These are phyloP conservation scores for Meyerozyma smithsonii DNA, from an alignment of 1,139 yeast genomes.

Conservation along the genomic window DNA sequence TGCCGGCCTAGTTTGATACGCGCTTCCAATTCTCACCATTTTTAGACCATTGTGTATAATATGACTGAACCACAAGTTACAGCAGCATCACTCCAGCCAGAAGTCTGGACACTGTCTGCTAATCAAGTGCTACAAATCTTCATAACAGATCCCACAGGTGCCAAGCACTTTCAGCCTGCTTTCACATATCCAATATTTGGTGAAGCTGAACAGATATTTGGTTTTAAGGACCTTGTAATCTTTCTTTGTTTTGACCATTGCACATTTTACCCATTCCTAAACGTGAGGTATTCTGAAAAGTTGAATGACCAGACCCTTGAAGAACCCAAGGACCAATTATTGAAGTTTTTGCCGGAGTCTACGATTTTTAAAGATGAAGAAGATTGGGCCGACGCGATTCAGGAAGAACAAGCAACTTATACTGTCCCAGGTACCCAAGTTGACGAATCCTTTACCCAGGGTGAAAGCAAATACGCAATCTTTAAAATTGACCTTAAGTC, in stretches of 20 bases:
- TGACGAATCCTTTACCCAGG: slow-evolving; percentile 30
- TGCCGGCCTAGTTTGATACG: not conserved
- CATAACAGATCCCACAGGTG: slow-evolving; percentile 50
- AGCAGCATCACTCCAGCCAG: slow-evolving; percentile 39
- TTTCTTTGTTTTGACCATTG: slow-evolving; percentile 44
- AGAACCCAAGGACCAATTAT: slow-evolving; percentile 48
- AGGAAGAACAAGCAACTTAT: slow-evolving; percentile 41
- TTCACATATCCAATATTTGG: slow-evolving; percentile 95
- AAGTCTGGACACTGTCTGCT: slow-evolving; percentile 64
- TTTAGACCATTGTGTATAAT: not conserved
- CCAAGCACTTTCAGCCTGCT: slow-evolving; percentile 57
- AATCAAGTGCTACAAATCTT: slow-evolving; percentile 57
- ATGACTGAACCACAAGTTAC: not conserved
- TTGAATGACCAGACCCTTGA: slow-evolving; percentile 45
- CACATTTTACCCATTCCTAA: slow-evolving; percentile 45
- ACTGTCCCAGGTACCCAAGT: slow-evolving; percentile 45
- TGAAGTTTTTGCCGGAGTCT: slow-evolving; percentile 56
- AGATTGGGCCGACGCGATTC: slow-evolving; percentile 57
- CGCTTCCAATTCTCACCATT: not conserved
- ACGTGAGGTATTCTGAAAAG: slow-evolving; percentile 52
- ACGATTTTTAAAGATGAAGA: slow-evolving; percentile 60
- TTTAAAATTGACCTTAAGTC: slow-evolving; percentile 38
- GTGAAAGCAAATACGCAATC: slow-evolving; percentile 14
- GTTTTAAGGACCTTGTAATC: slow-evolving; percentile 64
- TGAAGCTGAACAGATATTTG: slow-evolving; percentile 83